Evolutionary conservation across 768 basidiomycete species (phyloP).

Genomic region (Agaricus blazei): DNA sequence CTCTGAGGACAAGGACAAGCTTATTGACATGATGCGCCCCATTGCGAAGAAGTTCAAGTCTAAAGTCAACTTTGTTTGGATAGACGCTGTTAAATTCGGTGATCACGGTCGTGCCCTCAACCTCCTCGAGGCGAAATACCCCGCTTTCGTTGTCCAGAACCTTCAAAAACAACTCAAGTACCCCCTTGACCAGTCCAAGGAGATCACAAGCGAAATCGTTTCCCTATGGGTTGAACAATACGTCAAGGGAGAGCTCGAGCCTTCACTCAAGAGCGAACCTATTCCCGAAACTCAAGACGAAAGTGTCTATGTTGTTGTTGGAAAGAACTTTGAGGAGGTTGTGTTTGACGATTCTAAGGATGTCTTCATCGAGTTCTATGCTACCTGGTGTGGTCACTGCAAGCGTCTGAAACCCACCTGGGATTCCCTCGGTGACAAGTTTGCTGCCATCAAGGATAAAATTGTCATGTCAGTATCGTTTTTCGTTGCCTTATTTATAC

Average conservation of each 20-base stretch:
- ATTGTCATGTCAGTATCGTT: constrained; percentile 61
- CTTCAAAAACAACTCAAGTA: constrained; percentile 82
- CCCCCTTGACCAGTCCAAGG: constrained; percentile 69
- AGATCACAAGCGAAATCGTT: constrained; percentile 51
- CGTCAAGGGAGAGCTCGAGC: constrained; percentile 66
- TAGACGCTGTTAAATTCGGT: constrained; percentile 91
- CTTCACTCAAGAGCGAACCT: constrained; percentile 86
- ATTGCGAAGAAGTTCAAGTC: constrained; percentile 79
- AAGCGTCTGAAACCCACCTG: constrained; percentile 94
- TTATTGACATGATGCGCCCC: constrained; percentile 66
- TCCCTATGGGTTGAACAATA: constrained; percentile 60
- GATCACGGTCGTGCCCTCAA: constrained; percentile 96
- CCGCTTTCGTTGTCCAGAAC: constrained; percentile 91
- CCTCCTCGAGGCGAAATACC: constrained; percentile 83
- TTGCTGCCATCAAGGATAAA: constrained; percentile 65
- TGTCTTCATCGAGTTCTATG: constrained; percentile 96
- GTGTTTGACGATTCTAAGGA: constrained; percentile 88
- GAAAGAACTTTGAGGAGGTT: constrained; percentile 84
- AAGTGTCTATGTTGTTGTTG: constrained; percentile 77
- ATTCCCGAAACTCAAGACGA: constrained; percentile 82
- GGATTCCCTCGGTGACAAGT: constrained; percentile 88
- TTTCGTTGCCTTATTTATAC: not conserved
- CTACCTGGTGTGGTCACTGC: constrained; percentile 97
- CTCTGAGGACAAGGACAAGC: constrained; percentile 54
- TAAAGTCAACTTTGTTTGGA: constrained; percentile 96